Conservation (phyloP, 345 rosid genomes). For the Ceriops decandra region DNA sequence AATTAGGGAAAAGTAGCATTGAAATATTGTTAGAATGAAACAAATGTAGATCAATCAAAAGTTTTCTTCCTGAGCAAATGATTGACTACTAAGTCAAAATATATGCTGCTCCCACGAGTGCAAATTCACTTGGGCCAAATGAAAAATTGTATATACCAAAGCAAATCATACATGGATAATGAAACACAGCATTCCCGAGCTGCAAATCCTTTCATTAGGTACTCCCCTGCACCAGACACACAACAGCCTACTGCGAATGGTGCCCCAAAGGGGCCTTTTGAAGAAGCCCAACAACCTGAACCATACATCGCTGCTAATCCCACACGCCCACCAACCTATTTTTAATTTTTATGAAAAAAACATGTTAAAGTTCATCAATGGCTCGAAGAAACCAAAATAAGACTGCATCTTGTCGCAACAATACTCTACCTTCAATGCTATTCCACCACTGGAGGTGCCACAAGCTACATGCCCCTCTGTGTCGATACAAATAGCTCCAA, state of each 20-base stretch:
- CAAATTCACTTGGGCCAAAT: background rate
- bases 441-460: constrained; percentile 95
- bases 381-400: background rate
- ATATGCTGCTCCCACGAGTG: background rate
- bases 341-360: background rate
- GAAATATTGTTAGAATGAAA: background rate
- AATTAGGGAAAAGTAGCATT: background rate
- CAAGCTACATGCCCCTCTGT: constrained; percentile 73
- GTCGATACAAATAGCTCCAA: constrained; percentile 91
- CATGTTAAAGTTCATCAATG: background rate
- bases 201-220: constrained; percentile 87
- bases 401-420: constrained; percentile 3
- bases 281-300: constrained; percentile 94
- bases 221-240: constrained; percentile 89
- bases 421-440: constrained; percentile 73
- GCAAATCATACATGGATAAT: constrained; percentile 52
- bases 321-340: constrained; percentile 85
- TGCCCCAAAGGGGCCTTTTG: constrained; percentile 62
- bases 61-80: background rate
- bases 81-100: background rate
- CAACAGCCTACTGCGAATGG: constrained; percentile 77
- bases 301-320: constrained; percentile 93
- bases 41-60: background rate
- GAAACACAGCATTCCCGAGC: constrained; percentile 87
- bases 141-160: background rate